Evolutionary conservation across 2,329 filamentous ascomycete species (phyloP).

Genomic region (Fusarium sp.): DNA sequence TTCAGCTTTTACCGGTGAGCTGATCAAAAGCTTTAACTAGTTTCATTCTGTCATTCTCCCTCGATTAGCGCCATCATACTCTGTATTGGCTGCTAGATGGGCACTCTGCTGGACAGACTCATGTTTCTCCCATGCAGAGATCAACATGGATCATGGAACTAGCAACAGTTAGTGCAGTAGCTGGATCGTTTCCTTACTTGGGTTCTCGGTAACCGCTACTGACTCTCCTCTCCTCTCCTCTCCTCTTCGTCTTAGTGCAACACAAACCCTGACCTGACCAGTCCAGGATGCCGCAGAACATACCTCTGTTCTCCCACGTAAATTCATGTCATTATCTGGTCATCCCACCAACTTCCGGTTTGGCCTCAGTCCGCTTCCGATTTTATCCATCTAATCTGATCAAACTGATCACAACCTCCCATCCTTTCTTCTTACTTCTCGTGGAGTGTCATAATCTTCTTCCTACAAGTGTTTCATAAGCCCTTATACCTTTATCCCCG

Average conservation of each 20-base stretch:
- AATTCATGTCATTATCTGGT: slow-evolving; percentile 18
- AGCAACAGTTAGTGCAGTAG: neutral
- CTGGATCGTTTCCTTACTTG: slow-evolving; percentile 7
- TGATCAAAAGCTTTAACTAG: slow-evolving; percentile 21
- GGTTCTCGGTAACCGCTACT: slow-evolving; percentile 17
- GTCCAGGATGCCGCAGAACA: slow-evolving; percentile 4
- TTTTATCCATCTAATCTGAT: slow-evolving; percentile 30
- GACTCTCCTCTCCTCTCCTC: neutral
- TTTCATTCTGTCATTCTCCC: slow-evolving; percentile 8
- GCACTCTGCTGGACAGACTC: neutral
- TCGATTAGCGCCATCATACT: slow-evolving; percentile 13
- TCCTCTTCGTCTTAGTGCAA: slow-evolving; percentile 14
- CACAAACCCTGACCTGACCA: slow-evolving; percentile 4
- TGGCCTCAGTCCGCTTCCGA: neutral
- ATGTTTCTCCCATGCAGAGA: slow-evolving; percentile 8
- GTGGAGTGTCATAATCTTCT: neutral
- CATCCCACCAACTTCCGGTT: slow-evolving; percentile 16
- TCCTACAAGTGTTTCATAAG: neutral
- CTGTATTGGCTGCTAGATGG: slow-evolving; percentile 6
- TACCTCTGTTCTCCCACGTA: slow-evolving; percentile 4
- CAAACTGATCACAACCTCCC: slow-evolving; percentile 16
- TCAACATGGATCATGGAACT: slow-evolving; percentile 17
- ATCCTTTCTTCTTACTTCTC: slow-evolving; percentile 8
- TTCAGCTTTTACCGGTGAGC: slow-evolving; percentile 6
- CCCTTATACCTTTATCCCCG: slow-evolving; percentile 14